Percentiles rank a stretch among this genome's conserved stretches.
Conservation (phyloP, 2,329 filamentous ascomycete genomes). For the Epichloe coenophiala region DNA sequence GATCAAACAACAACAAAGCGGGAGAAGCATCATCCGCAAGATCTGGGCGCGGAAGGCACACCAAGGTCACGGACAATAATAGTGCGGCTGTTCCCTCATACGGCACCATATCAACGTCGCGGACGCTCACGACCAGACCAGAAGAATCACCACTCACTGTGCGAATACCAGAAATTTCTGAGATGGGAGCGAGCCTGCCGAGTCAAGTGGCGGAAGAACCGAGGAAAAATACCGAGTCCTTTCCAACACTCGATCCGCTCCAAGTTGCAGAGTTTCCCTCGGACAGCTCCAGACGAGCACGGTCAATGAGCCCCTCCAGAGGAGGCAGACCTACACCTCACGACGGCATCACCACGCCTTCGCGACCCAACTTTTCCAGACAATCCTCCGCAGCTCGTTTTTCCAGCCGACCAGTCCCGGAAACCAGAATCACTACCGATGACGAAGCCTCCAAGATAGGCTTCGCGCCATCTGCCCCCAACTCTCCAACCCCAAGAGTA, state of each 20-base stretch:
- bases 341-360: constrained; percentile 13
- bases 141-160: constrained; percentile 3
- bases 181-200: constrained; percentile 1
- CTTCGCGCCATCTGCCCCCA: constrained; percentile 38
- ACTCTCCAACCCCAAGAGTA: constrained; percentile 13
- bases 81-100: constrained; percentile 14
- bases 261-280: constrained; percentile 5
- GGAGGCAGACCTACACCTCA: constrained; percentile 4
- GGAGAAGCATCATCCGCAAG: constrained; percentile 8
- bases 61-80: constrained; percentile 3
- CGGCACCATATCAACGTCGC: constrained; percentile 19
- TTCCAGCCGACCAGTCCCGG: constrained; percentile 58
- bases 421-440: constrained; percentile 51
- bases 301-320: constrained; percentile 14
- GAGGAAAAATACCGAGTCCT: constrained; percentile 7
- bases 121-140: constrained; percentile 3
- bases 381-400: constrained; percentile 48
- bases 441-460: constrained; percentile 51
- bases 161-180: constrained; percentile 5
- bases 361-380: constrained; percentile 35
- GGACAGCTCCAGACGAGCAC: constrained; percentile 8
- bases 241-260: constrained; percentile 11
- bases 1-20: background rate
- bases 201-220: background rate
- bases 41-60: constrained; percentile 8